Base-by-base conservation (phyloP, 1,139 yeast species). In the Yamadazyma conglobata region DNA sequence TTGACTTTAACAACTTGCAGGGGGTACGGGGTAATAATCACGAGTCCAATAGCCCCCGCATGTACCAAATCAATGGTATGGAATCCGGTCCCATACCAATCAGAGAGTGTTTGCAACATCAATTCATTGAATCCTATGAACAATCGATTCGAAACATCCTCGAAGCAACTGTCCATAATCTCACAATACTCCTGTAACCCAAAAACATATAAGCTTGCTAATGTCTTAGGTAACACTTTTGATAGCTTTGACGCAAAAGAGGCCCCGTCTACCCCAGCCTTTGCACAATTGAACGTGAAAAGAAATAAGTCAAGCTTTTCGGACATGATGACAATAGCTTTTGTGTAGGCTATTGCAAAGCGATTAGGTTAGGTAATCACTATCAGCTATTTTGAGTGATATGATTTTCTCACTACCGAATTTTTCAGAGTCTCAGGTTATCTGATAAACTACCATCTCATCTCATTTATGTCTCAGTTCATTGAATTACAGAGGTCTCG, bases 161-260 rank as follows among this genome's bases (percentile, higher is more conserved):
- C 56, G 33, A 77, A 71, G 6, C 82, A 65, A 1, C 86, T 83
- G 30, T 82, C 82, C 47, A 81, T 51, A 2, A 83, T 64, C 1
- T 83, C 60, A 25, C 86, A 73, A 18, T 84, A 52, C 51, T 88
- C 96, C 52, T 88, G 88, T 31, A 87, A 70, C 1, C 86, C 93
- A 48, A 85, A 70, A 0, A 73, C 86, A 34, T 75, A 70, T 8
- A 84, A 40, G 7, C 50, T 40, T 1, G 83, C 76, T 3, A 60
- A 44, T 2, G 47, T 44, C 1, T 46, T 40, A 2, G 73, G 74
- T 10, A 69, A 45, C 14, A 56, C 46, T 10, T 43, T 49, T 2
- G 36, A 33, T 4, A 66, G 31, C 28, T 54, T 53, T 10, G 50
- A 37, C 6, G 48, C 31, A 19, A 64, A 56, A 4, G 35, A 29